phyloP scores from a whole-genome alignment of 345 rosid genomes.

The Crucihimalaya himalaica region DNA sequence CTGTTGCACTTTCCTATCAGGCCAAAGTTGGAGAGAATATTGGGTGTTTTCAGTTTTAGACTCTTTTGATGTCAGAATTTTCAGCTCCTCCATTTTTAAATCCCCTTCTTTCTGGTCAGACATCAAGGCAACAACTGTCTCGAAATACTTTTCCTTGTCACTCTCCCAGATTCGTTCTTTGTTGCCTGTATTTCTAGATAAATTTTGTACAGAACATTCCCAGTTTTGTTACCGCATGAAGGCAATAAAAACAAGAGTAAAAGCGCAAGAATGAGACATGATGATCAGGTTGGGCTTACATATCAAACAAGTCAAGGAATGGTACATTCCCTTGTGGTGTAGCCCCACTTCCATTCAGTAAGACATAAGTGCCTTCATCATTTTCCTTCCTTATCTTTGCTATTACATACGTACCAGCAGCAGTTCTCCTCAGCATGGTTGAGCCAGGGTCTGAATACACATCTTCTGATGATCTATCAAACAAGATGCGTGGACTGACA shows the following conservation, averaged over 20 bases:
- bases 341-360: constrained; percentile 95
- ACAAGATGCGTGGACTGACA: constrained; percentile 70
- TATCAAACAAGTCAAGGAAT: constrained; percentile 93
- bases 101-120: constrained; percentile 88
- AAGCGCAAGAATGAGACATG: constrained; percentile 8
- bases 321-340: constrained; percentile 97
- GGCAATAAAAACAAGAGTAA: neutral
- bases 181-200: constrained; percentile 78
- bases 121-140: constrained; percentile 89
- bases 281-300: constrained; percentile 59
- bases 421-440: constrained; percentile 88
- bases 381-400: constrained; percentile 81
- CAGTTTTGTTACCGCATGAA: constrained; percentile 23
- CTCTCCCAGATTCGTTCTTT: constrained; percentile 99
- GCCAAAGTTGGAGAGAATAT: constrained; percentile 83
- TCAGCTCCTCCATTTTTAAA: constrained; percentile 63
- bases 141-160: constrained; percentile 84
- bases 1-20: constrained; percentile 72
- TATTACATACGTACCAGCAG: constrained; percentile 74
- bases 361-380: constrained; percentile 61
- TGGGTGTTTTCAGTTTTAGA: constrained; percentile 96
- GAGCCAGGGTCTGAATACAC: constrained; percentile 99
- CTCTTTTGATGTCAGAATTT: constrained; percentile 84
- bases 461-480: constrained; percentile 97
- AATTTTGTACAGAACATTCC: constrained; percentile 31